Conservation (phyloP, 2,329 filamentous ascomycete species). For the Aspergillus brasiliensis region DNA sequence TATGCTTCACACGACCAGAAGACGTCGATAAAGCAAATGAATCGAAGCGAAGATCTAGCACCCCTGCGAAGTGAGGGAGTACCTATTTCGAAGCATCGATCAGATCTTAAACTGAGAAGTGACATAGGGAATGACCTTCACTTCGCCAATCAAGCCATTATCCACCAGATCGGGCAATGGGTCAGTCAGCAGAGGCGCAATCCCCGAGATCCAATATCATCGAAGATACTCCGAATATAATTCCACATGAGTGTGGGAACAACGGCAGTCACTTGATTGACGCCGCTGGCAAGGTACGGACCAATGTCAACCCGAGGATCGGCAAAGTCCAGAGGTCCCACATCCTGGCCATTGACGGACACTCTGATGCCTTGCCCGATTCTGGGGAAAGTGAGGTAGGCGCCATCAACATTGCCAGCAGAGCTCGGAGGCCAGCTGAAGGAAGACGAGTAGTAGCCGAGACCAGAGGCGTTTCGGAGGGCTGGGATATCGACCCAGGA, state of each 20-base stretch:
- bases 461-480: conserved; percentile 21
- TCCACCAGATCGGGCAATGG: conserved; percentile 11
- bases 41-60: not conserved
- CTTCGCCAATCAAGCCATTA: conserved; percentile 19
- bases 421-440: conserved; percentile 17
- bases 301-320: conserved; percentile 16
- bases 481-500: conserved; percentile 23
- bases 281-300: conserved; percentile 10
- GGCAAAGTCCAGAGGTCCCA: conserved; percentile 19
- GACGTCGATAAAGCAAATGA: too few species aligned
- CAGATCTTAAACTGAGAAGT: not conserved
- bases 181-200: not conserved
- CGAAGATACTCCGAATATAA: conserved; percentile 18
- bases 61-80: too few species aligned
- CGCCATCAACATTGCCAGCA: conserved; percentile 14
- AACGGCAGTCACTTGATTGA: conserved; percentile 15
- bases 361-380: conserved; percentile 18
- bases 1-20: not conserved
- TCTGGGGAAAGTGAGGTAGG: conserved; percentile 21
- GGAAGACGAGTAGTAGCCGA: conserved; percentile 23
- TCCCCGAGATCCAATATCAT: conserved; percentile 7
- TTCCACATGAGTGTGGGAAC: conserved; percentile 27
- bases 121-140: conserved; percentile 14
- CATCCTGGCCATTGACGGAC: conserved; percentile 19
- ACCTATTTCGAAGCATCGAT: not conserved